These are phyloP conservation scores for Wallacemonas collosoma DNA, from an alignment of 208 protist genomes.

Conservation along the genomic window DNA sequence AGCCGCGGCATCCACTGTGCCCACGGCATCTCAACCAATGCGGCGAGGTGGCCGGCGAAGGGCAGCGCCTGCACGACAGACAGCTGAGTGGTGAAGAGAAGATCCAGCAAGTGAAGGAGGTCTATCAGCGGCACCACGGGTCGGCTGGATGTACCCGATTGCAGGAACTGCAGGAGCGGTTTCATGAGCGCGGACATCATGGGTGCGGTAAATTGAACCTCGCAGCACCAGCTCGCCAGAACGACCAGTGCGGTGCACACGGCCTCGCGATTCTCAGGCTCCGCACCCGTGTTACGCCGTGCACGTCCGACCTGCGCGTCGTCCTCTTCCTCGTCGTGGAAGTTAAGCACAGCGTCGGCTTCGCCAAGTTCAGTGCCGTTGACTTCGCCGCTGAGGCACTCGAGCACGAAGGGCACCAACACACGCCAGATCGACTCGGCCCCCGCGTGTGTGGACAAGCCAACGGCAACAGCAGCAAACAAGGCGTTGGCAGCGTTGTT, in stretches of 20 bases:
- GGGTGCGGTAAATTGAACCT: slow-evolving; percentile 61
- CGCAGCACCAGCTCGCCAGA: slow-evolving; percentile 65
- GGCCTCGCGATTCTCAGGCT: slow-evolving; percentile 41
- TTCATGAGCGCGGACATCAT: slow-evolving; percentile 64
- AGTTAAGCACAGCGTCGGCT: slow-evolving; percentile 20
- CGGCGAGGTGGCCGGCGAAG: slow-evolving; percentile 40
- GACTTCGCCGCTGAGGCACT: slow-evolving; percentile 54
- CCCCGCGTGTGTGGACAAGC: slow-evolving; percentile 51
- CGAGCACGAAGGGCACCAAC: slow-evolving; percentile 73
- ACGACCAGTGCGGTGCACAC: slow-evolving; percentile 74
- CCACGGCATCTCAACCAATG: slow-evolving; percentile 29
- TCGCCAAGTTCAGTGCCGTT: slow-evolving; percentile 23
- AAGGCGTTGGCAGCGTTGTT: slow-evolving; percentile 81
- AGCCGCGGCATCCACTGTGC: slow-evolving; percentile 6
- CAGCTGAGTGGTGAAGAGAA: slow-evolving; percentile 69
- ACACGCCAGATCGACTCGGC: slow-evolving; percentile 77
- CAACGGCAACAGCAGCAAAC: slow-evolving; percentile 69
- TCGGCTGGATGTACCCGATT: slow-evolving; percentile 13
- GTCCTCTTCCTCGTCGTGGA: slow-evolving; percentile 7
- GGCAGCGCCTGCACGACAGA: slow-evolving; percentile 45
- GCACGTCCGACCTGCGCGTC: slow-evolving; percentile 8
- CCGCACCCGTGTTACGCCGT: neutral
- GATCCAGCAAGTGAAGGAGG: slow-evolving; percentile 60
- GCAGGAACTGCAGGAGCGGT: slow-evolving; percentile 51
- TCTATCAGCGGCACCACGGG: slow-evolving; percentile 44